Evolutionary conservation across 441 rosid species (phyloP).

Genomic region (Arabidopsis lyrata): DNA sequence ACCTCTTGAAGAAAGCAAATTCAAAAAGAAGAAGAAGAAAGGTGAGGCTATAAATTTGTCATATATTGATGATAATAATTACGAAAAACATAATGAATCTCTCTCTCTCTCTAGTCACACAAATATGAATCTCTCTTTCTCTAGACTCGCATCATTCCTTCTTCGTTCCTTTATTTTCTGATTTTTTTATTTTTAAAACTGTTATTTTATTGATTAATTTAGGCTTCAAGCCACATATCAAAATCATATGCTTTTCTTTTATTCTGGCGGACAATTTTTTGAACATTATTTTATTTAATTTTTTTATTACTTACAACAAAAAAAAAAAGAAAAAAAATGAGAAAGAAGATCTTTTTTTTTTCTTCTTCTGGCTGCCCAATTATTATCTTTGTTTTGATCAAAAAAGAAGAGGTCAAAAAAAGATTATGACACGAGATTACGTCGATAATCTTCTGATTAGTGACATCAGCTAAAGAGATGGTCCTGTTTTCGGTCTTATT

Average conservation of each 20-base stretch:
- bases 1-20: constrained; percentile 16
- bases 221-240: constrained; percentile 42
- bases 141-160: constrained; percentile 18
- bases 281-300: constrained; percentile 30
- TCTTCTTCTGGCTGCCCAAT: constrained; percentile 22
- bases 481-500: constrained; percentile 24
- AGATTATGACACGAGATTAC: constrained; percentile 33
- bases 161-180: constrained; percentile 13
- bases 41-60: constrained; percentile 44
- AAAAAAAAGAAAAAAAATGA: no score
- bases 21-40: constrained; percentile 26
- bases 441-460: constrained; percentile 20
- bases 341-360: not conserved
- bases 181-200: not conserved
- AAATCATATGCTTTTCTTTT: constrained; percentile 34
- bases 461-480: constrained; percentile 23
- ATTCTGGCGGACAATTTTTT: constrained; percentile 41
- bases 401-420: not conserved
- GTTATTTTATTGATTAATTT: constrained; percentile 24
- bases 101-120: no score
- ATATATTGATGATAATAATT: constrained; percentile 10
- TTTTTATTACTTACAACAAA: not conserved
- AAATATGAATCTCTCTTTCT: constrained; percentile 33
- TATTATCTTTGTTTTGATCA: not conserved
- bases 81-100: constrained; percentile 27